Percentiles rank a stretch among this genome's conserved stretches.
Conservation (phyloP, 2,329 filamentous ascomycete genomes). For the Xylaria sp. region DNA sequence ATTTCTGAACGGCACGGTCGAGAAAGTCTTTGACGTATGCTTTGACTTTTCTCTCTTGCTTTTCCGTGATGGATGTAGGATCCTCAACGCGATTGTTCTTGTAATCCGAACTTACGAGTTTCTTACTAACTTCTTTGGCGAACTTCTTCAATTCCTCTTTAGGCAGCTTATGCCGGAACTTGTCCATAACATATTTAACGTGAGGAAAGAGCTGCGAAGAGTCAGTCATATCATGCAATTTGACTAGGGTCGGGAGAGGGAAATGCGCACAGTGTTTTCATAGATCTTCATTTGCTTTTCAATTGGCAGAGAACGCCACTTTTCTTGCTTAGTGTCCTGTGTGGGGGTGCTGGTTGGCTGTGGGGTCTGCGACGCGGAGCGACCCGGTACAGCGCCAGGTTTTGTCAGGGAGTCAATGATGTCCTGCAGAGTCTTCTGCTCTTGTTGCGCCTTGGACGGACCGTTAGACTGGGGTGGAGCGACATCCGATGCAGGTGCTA, state of each 20-base stretch:
- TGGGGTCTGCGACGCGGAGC: constrained; percentile 71
- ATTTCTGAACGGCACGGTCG: constrained; percentile 85
- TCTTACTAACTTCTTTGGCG: constrained; percentile 79
- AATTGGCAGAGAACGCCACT: constrained; percentile 74
- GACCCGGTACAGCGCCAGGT: constrained; percentile 66
- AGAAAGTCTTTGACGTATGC: constrained; percentile 86
- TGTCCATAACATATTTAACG: constrained; percentile 86
- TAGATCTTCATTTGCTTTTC: constrained; percentile 97
- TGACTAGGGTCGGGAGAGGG: background rate
- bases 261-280: constrained; percentile 81
- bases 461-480: constrained; percentile 69
- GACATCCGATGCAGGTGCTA: constrained; percentile 70
- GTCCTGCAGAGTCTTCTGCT: constrained; percentile 81
- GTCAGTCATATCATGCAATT: constrained; percentile 41
- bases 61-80: constrained; percentile 77
- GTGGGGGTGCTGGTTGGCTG: constrained; percentile 62
- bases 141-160: constrained; percentile 77
- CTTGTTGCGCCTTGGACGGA: constrained; percentile 70
- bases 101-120: constrained; percentile 90
- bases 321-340: constrained; percentile 72
- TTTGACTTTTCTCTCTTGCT: constrained; percentile 85
- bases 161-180: constrained; percentile 86
- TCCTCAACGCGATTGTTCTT: constrained; percentile 89
- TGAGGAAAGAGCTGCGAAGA: constrained; percentile 77
- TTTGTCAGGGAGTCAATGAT: constrained; percentile 88